phyloP scores from a whole-genome alignment of 352 stramenopile genomes.

The Phytophthora pseudosyringae region DNA sequence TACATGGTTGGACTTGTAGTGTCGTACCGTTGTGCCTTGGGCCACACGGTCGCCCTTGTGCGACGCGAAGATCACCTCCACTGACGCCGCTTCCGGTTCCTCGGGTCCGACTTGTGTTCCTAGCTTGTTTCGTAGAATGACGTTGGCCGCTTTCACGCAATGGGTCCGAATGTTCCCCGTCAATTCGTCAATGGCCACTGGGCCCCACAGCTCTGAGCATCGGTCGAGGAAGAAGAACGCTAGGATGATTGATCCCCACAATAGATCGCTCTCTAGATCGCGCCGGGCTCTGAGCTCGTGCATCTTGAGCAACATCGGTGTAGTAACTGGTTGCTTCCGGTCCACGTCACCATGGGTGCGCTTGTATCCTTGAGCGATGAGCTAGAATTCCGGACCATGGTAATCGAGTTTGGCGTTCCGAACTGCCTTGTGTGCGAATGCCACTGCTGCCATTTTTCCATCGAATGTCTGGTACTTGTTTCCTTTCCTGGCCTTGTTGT shows the following conservation, averaged over 20 bases:
- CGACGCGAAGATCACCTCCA: conserved; percentile 13
- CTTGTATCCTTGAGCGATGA: conserved; percentile 38
- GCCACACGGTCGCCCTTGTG: conserved; percentile 8
- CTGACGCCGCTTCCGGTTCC: not conserved
- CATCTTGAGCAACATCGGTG: conserved; percentile 32
- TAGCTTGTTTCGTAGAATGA: conserved; percentile 11
- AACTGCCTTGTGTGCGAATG: conserved; percentile 27
- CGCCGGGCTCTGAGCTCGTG: not conserved
- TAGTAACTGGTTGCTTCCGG: conserved; percentile 44
- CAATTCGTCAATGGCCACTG: not conserved
- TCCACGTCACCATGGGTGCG: conserved; percentile 33
- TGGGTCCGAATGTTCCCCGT: not conserved
- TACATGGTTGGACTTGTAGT: conserved; percentile 15
- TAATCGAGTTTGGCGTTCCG: conserved; percentile 36
- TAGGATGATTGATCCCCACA: conserved; percentile 30
- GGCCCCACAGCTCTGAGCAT: conserved; percentile 33
- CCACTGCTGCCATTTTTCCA: conserved; percentile 31
- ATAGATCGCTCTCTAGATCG: not conserved
- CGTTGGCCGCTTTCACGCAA: conserved; percentile 14
- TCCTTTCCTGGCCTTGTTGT: conserved; percentile 31
- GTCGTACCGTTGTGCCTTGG: conserved; percentile 4
- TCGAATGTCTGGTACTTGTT: conserved; percentile 38
- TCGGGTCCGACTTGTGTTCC: not conserved
- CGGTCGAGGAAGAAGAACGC: conserved; percentile 33
- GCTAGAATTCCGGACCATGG: conserved; percentile 34